Evolutionary conservation across 306 rosid genomes (phyloP), one percentile per base, ranked within the genome.

Genomic region (Hippophae tibetana): DNA sequence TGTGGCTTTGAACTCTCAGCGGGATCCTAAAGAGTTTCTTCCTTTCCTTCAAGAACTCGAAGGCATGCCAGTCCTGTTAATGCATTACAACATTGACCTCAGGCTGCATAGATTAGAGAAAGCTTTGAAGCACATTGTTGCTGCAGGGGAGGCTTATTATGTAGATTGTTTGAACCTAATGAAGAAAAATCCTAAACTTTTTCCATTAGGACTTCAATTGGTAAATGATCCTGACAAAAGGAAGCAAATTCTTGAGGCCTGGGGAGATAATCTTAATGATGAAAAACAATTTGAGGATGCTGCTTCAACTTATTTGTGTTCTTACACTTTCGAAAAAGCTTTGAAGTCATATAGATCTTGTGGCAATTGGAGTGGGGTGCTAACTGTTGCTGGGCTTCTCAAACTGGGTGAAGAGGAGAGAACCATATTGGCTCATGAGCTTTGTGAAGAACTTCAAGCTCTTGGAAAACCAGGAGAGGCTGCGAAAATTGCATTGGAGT

Each of bases 391-490:
- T 13, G 95, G 95, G 64, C 62, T 92, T 51, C 95, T 92, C 69
- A 75, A 80, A 71, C 43, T 88, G 79, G 89, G 74, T 53, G 74
- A 82, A 63, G 95, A 85, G 55, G 93, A 85, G 74, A 63, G 85
- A 58, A 69, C 70, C 42, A 70, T 53, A 61, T 68, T 92, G 72
- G 88, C 96, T 60, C 71, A 73, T 57, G 99, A 92, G 72, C 93
- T 92, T 63, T 92, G 93, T 72, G 99, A 92, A 74, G 95, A 92
- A 77, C 88, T 92, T 86, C 99, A 92, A 75, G 93, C 95, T 13
- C 86, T 87, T 59, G 99, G 99, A 56, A 92, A 85, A 71, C 95
- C 96, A 9, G 84, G 85, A 56, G 93, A 92, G 61, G 99, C 99
- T 57, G 99, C 96, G 69, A 88, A 84, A 79, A 82, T 93, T 77